These are phyloP conservation scores for Candida broadrunensis DNA, from an alignment of 805 yeast genomes.

Conservation along the genomic window DNA sequence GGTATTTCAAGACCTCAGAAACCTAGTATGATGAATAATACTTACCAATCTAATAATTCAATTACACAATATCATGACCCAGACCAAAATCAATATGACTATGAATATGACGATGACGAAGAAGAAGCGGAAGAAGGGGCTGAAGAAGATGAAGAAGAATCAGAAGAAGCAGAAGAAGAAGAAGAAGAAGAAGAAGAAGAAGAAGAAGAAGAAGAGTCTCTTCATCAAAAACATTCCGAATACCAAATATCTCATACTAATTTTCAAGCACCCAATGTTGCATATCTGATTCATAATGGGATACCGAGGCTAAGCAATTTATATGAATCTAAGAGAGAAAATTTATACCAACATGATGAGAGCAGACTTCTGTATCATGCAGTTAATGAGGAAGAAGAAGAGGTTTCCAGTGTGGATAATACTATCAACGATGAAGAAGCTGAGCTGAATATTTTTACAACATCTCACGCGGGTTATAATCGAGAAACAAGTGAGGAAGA, in stretches of 20 bases:
- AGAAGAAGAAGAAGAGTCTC: neutral
- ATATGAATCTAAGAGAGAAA: no score
- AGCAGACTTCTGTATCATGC: neutral
- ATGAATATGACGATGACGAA: slow-evolving; percentile 36
- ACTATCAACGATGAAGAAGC: no score
- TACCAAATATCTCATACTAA: neutral
- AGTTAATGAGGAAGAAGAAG: neutral
- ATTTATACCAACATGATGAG: no score
- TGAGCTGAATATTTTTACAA: no score
- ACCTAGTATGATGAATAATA: neutral
- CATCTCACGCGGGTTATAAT: neutral
- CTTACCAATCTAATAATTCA: neutral
- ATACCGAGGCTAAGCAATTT: slow-evolving; percentile 7
- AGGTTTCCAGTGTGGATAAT: no score
- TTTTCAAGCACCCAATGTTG: neutral
- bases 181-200: slow-evolving; percentile 7
- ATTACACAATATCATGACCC: neutral
- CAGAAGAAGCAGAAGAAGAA: slow-evolving; percentile 1
- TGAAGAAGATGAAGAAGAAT: slow-evolving; percentile 3
- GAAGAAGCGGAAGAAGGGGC: slow-evolving; percentile 5
- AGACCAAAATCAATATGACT: neutral
- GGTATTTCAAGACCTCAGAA: neutral
- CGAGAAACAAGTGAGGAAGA: slow-evolving; percentile 1
- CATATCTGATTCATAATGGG: slow-evolving; percentile 6
- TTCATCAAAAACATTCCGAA: neutral